phyloP scores from a whole-genome alignment of 2,329 filamentous ascomycete genomes.

The Diaporthe amygdali region DNA sequence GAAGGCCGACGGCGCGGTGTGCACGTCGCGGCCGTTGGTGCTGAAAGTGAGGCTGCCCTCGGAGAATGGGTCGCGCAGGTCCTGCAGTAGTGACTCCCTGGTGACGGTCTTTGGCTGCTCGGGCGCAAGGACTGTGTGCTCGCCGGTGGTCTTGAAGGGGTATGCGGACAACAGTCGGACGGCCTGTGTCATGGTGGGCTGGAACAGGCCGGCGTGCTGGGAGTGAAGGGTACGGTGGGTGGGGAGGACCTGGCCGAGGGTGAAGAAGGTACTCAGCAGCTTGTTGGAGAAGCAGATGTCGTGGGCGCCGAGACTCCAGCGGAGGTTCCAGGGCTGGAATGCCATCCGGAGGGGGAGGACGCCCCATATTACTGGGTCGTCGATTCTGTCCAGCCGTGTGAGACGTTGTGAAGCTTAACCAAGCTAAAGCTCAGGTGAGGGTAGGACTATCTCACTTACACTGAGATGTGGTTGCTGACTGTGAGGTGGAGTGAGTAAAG shows the following conservation, averaged over 20 bases:
- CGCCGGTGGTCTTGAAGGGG: constrained; percentile 44
- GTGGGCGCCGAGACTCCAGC: constrained; percentile 91
- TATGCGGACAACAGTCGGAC: constrained; percentile 78
- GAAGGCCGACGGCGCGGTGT: constrained; percentile 75
- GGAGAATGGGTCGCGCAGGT: constrained; percentile 55
- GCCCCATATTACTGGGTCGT: constrained; percentile 95
- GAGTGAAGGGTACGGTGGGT: constrained; percentile 85
- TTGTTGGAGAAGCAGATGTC: constrained; percentile 93
- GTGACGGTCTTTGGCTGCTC: constrained; percentile 18
- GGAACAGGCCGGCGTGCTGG: constrained; percentile 81
- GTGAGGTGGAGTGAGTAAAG: constrained; percentile 24
- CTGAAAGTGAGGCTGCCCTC: constrained; percentile 58
- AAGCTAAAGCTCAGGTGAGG: neutral
- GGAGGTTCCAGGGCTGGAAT: constrained; percentile 74
- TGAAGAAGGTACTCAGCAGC: constrained; percentile 81
- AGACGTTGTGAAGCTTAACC: neutral
- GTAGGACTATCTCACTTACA: constrained; percentile 65
- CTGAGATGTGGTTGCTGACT: constrained; percentile 89
- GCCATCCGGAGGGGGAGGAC: constrained; percentile 77
- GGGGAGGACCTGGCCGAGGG: constrained; percentile 85
- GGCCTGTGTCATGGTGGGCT: constrained; percentile 85
- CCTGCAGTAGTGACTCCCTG: constrained; percentile 28
- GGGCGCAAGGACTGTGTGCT: constrained; percentile 20
- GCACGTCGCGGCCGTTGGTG: constrained; percentile 69
- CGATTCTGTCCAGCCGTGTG: constrained; percentile 66